A percentile compares a stretch with the other conserved stretches of the same genome.
Conservation (phyloP, 768 basidiomycete species). For the Naganishia randhawae region DNA sequence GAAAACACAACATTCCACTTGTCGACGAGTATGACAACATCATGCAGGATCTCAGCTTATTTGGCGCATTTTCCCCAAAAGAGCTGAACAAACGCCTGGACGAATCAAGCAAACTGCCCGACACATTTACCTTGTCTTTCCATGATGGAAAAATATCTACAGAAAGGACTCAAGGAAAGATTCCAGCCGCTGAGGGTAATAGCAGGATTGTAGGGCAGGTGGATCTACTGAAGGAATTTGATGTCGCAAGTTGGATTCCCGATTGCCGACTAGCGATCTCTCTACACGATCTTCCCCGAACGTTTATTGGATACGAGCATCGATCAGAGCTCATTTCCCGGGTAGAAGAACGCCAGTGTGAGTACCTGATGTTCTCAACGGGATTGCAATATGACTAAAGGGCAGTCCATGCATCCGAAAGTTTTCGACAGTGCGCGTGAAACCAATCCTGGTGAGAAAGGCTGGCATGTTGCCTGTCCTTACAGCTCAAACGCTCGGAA, state of each 20-base stretch:
- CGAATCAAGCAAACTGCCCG: constrained; percentile 7
- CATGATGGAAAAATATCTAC: constrained; percentile 20
- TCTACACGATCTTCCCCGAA: constrained; percentile 29
- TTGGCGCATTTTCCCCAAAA: constrained; percentile 28
- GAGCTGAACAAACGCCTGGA: constrained; percentile 28
- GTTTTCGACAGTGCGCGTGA: constrained; percentile 24
- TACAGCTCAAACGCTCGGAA: constrained; percentile 23
- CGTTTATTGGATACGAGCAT: constrained; percentile 30
- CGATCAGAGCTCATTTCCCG: constrained; percentile 30
- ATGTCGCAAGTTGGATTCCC: constrained; percentile 27
- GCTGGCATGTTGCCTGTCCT: constrained; percentile 33
- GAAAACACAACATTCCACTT: constrained; percentile 33
- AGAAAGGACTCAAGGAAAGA: constrained; percentile 19
- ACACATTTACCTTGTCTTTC: constrained; percentile 32
- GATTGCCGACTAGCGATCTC: constrained; percentile 30
- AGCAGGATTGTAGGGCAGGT: constrained; percentile 27
- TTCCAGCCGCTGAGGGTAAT: constrained; percentile 27
- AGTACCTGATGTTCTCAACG: neutral
- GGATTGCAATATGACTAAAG: neutral
- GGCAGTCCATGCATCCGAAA: neutral
- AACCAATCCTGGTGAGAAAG: constrained; percentile 26
- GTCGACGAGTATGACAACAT: constrained; percentile 40
- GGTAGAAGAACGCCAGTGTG: constrained; percentile 33
- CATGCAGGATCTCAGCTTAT: constrained; percentile 30
- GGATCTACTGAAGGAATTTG: constrained; percentile 27